These are phyloP conservation scores for Geotrichum histeridarum DNA, from an alignment of 1,139 yeast species.

Conservation along the genomic window DNA sequence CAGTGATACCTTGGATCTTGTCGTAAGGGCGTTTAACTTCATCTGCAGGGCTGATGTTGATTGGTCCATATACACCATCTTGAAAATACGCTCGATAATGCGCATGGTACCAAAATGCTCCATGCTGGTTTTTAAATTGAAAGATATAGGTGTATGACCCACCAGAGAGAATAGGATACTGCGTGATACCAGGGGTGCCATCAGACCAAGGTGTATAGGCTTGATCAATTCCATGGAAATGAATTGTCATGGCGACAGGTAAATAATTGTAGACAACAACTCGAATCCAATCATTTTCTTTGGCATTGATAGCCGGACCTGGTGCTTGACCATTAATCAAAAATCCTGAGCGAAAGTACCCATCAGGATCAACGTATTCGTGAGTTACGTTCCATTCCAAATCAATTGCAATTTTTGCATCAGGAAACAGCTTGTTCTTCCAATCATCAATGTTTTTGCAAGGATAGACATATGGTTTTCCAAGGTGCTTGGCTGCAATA, in stretches of 20 bases:
- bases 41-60: slow-evolving; percentile 8
- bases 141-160: slow-evolving; percentile 33
- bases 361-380: slow-evolving; percentile 27
- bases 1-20: slow-evolving; percentile 35
- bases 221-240: slow-evolving; percentile 41
- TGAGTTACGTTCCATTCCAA: slow-evolving; percentile 21
- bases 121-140: slow-evolving; percentile 35
- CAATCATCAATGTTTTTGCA: slow-evolving; percentile 4
- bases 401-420: slow-evolving; percentile 5
- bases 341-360: slow-evolving; percentile 27
- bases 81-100: slow-evolving; percentile 39
- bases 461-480: slow-evolving; percentile 3
- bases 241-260: slow-evolving; percentile 25
- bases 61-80: slow-evolving; percentile 38
- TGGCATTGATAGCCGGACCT: slow-evolving; percentile 37
- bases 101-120: slow-evolving; percentile 42
- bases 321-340: slow-evolving; percentile 38
- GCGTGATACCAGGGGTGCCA: slow-evolving; percentile 40
- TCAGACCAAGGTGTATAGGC: slow-evolving; percentile 40
- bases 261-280: slow-evolving; percentile 35
- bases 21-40: slow-evolving; percentile 9
- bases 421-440: slow-evolving; percentile 10
- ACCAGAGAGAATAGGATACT: slow-evolving; percentile 37
- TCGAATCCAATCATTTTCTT: slow-evolving; percentile 39
- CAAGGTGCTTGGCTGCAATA: neutral